Base-by-base conservation (phyloP, 805 yeast species). In the Candida tammaniensis region DNA sequence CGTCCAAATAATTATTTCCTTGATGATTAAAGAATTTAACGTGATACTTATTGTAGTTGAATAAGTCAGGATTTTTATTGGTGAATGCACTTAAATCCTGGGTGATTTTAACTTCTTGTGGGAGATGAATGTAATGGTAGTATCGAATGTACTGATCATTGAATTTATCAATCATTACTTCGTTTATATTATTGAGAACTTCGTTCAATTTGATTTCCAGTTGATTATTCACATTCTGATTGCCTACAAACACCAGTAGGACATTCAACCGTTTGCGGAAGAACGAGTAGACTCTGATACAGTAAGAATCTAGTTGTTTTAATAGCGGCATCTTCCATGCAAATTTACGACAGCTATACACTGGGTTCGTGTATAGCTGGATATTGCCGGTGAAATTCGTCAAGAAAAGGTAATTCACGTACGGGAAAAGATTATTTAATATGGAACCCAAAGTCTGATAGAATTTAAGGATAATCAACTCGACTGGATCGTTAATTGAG, bases 371-470 rank as follows among this genome's bases (percentile, higher is more conserved):
- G 24, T 38, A 48, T 12, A 48, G 31, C 5, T 43, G 29, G 11
- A 53, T 12, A n/a, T 47, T 47, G 3, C 57, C 59, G n/a, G 38
- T 36, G 31, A 55, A 55, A 19, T 44, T 43, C 8, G 49, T 48
- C 13, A 54, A 35, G 27, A 53, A 55, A 18, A 46, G 33, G 24
- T 38, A 49, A n/a, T 31, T 40, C 3, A 47, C 52, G 6, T 37
- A 25, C 1, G 61, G 61, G 33, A 55, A 49, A 19, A 55, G 27
- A 37, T 46, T 47, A 30, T 48, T 49, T 12, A 55, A 27, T 2
- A 47, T 33, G 5, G 28, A 30, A 2, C 51, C 30, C 25, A 55
- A 29, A 2, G 49, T 24, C 12, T 33, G 21, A 31, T 36, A 53
- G 5, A 52, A 37, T 18, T 38, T 25, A 25, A 47, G 34, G 5